phyloP scores from a whole-genome alignment of 2,329 filamentous ascomycete species.

The Alternaria burnsii region DNA sequence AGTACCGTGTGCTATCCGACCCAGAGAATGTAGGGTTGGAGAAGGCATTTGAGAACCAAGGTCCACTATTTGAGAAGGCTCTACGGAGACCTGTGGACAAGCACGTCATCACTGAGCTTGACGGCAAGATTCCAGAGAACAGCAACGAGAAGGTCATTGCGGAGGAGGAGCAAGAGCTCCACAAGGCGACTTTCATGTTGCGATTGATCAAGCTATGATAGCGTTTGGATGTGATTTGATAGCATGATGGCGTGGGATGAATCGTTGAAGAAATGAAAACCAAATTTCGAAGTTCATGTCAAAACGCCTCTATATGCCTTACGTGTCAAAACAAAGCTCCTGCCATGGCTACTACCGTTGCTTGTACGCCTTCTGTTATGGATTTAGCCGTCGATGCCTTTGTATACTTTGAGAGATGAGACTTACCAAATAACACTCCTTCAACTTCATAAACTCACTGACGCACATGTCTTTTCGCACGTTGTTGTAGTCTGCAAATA shows the following conservation, averaged over 20 bases:
- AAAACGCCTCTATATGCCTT: not conserved
- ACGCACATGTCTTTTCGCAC: slow-evolving; percentile 90
- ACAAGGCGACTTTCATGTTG: slow-evolving; percentile 81
- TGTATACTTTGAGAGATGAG: not conserved
- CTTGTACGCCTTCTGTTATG: slow-evolving; percentile 39
- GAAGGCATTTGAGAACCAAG: slow-evolving; percentile 73
- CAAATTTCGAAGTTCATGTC: not conserved
- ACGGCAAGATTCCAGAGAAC: slow-evolving; percentile 65
- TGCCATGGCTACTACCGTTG: slow-evolving; percentile 29
- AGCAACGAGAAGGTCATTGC: slow-evolving; percentile 68
- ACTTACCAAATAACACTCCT: slow-evolving; percentile 85
- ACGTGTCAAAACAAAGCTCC: not conserved
- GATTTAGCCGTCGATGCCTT: not conserved
- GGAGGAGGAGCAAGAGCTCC: slow-evolving; percentile 86
- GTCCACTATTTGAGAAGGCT: slow-evolving; percentile 75
- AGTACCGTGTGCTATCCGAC: slow-evolving; percentile 83
- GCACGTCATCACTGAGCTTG: slow-evolving; percentile 67
- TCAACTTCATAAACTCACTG: slow-evolving; percentile 83
- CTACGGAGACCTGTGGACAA: slow-evolving; percentile 79
- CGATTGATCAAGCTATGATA: slow-evolving; percentile 74
- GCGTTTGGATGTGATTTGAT: not conserved
- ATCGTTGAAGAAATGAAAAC: slow-evolving; percentile 26
- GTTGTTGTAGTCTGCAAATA: slow-evolving; percentile 87
- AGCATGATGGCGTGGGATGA: slow-evolving; percentile 6
- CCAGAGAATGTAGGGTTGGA: slow-evolving; percentile 78